Evolutionary conservation across 371 early-diverging fungal species (phyloP).

Genomic region (Chytridium lagenaria): DNA sequence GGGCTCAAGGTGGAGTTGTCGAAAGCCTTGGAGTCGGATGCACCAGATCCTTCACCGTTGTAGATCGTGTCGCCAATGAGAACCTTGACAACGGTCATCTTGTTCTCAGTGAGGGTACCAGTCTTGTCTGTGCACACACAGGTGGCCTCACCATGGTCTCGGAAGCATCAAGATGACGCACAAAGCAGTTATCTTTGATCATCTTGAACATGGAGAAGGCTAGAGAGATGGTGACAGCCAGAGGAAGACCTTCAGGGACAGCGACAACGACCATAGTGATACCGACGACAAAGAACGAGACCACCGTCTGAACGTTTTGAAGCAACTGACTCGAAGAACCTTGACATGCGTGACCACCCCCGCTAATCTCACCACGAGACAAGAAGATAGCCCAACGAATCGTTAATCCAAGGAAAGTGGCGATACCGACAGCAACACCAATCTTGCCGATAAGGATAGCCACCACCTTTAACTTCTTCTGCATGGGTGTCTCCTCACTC

Average conservation of each 20-base stretch:
- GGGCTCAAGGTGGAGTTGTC: slow-evolving; percentile 26
- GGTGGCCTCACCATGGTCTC: slow-evolving; percentile 98
- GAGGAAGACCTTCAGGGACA: slow-evolving; percentile 97
- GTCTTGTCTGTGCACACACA: slow-evolving; percentile 97
- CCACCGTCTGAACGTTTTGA: slow-evolving; percentile 38
- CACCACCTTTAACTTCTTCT: slow-evolving; percentile 83
- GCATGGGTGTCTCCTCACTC: slow-evolving; percentile 87
- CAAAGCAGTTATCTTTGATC: slow-evolving; percentile 92
- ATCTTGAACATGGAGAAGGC: slow-evolving; percentile 91
- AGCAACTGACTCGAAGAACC: slow-evolving; percentile 21
- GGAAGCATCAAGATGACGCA: slow-evolving; percentile 92
- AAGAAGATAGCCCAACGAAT: slow-evolving; percentile 76
- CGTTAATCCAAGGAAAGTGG: slow-evolving; percentile 79
- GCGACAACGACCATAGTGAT: slow-evolving; percentile 94
- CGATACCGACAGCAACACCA: slow-evolving; percentile 83
- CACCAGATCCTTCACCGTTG: slow-evolving; percentile 55
- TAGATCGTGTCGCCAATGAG: slow-evolving; percentile 43
- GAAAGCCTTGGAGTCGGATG: slow-evolving; percentile 36
- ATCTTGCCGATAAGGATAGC: slow-evolving; percentile 93
- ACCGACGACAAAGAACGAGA: slow-evolving; percentile 54
- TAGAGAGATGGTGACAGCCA: slow-evolving; percentile 95
- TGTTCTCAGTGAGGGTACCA: slow-evolving; percentile 95
- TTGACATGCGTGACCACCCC: slow-evolving; percentile 67
- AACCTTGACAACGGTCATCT: slow-evolving; percentile 87
- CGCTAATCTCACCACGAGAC: slow-evolving; percentile 19